Percentiles rank a stretch among this genome's conserved stretches.
Conservation (phyloP, 2,329 filamentous ascomycete genomes). For the Colletotrichum sp. region DNA sequence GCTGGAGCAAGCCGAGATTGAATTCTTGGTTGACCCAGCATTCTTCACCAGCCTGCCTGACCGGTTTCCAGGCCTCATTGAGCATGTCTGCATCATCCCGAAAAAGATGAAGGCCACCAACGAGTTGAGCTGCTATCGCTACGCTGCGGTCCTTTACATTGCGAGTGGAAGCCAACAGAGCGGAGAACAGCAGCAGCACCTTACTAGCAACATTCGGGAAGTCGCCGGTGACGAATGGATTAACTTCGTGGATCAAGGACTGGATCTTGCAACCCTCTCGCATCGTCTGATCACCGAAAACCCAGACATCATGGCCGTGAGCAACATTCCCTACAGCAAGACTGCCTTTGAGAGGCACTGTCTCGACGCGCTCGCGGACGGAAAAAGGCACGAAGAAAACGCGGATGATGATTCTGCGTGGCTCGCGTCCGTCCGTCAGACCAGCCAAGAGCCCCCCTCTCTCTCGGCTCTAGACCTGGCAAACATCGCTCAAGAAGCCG, state of each 20-base stretch:
- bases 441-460: neutral
- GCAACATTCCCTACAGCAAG: slow-evolving; percentile 32
- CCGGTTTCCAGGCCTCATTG: slow-evolving; percentile 18
- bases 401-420: neutral
- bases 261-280: neutral
- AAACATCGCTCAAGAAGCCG: slow-evolving; percentile 31
- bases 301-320: slow-evolving; percentile 7
- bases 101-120: slow-evolving; percentile 32
- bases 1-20: slow-evolving; percentile 20
- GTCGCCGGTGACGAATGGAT: slow-evolving; percentile 5
- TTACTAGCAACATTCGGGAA: neutral
- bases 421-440: neutral
- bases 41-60: slow-evolving; percentile 26
- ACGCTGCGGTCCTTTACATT: slow-evolving; percentile 28
- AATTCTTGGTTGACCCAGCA: slow-evolving; percentile 28
- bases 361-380: neutral
- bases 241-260: neutral
- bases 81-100: slow-evolving; percentile 32
- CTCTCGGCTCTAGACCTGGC: slow-evolving; percentile 23
- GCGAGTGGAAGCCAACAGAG: neutral
- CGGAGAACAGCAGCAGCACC: neutral
- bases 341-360: slow-evolving; percentile 30
- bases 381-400: neutral
- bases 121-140: slow-evolving; percentile 32
- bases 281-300: slow-evolving; percentile 10